Evolutionary conservation across 139 green algal genomes (phyloP), one percentile per base, ranked within the genome.

Genomic region (Coelastrella sp.): DNA sequence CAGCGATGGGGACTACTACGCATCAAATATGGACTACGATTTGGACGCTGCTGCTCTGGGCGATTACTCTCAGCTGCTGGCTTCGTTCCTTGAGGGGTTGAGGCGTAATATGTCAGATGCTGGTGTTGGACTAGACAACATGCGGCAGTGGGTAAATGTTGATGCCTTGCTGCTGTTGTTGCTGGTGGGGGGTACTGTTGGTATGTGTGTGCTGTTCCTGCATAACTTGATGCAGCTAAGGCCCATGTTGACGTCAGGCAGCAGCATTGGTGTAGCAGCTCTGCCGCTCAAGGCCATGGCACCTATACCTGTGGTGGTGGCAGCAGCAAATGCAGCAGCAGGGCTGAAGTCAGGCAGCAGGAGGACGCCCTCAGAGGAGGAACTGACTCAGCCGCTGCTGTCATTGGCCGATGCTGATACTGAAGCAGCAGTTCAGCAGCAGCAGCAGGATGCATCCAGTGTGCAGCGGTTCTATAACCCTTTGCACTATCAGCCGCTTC

Each of bases 401-500:
- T n/a, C 11, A 32, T 27, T 3, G 40, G 62, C 38, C 15, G 62
- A 69, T 69, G 23, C 30, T 41, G 3, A 63, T 25, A 63, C 71
- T 23, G 9, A 21, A 7, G n/a, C 23, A 60, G 38, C 32, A 37
- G 25, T 63, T 40, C 41, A 78, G 69, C 69, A 62, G 69, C 69
- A 79, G 67, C 67, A 76, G n/a, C 71, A 79, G 71, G 41, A 79
- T 41, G 8, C 7, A 25, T 3, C n/a, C 13, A 13, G 68, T 43
- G n/a, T 79, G 11, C 71, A 79, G 43, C 71, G 71, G 25, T 79
- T 79, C 13, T 79, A 79, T 37, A 79, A 79, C 43, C 71, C 71
- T 19, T 17, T 79, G 41, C 50, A 57, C 19, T 79, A 79, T 23
- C 71, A 79, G 71, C 71, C 50, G 25, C n/a, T 79, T n/a, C 71